Conservation (phyloP, 2,329 filamentous ascomycete species). For the Penicillium griseofulvum region DNA sequence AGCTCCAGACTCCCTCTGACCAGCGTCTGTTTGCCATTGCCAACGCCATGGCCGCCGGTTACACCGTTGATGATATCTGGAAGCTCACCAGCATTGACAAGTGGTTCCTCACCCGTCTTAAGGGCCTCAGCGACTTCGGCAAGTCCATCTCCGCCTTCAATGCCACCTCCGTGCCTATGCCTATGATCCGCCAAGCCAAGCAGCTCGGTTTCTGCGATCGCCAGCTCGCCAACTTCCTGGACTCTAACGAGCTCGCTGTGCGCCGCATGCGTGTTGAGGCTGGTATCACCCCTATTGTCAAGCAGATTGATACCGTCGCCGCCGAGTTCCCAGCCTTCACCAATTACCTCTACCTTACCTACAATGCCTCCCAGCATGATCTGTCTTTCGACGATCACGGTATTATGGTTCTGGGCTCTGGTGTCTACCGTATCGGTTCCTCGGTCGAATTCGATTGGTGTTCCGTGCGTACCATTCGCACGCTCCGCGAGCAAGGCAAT, state of each 20-base stretch:
- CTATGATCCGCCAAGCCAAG: constrained; percentile 79
- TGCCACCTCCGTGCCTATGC: constrained; percentile 62
- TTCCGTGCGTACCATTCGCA: constrained; percentile 89
- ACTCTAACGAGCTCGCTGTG: constrained; percentile 88
- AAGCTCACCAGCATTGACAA: constrained; percentile 98
- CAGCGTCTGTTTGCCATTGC: constrained; percentile 96
- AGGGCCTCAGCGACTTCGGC: constrained; percentile 84
- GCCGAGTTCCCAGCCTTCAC: constrained; percentile 93
- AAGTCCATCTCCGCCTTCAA: constrained; percentile 71
- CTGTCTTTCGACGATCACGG: constrained; percentile 83
- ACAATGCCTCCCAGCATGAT: constrained; percentile 86
- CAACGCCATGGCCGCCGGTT: constrained; percentile 93
- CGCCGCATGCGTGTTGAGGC: constrained; percentile 80
- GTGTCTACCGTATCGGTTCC: constrained; percentile 94
- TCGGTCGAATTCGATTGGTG: constrained; percentile 99
- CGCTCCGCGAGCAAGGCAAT: constrained; percentile 74
- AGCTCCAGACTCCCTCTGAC: constrained; percentile 95
- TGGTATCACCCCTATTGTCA: constrained; percentile 83
- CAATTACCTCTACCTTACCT: constrained; percentile 95
- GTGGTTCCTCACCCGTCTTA: constrained; percentile 93
- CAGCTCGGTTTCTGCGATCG: constrained; percentile 90
- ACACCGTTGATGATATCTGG: constrained; percentile 95
- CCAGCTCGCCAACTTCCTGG: constrained; percentile 90
- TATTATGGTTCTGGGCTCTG: constrained; percentile 93
- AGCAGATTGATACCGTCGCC: constrained; percentile 98